Evolutionary conservation across 805 yeast genomes (phyloP), one percentile per base, ranked within the genome.

Genomic region (Cyberlindnera veronae): DNA sequence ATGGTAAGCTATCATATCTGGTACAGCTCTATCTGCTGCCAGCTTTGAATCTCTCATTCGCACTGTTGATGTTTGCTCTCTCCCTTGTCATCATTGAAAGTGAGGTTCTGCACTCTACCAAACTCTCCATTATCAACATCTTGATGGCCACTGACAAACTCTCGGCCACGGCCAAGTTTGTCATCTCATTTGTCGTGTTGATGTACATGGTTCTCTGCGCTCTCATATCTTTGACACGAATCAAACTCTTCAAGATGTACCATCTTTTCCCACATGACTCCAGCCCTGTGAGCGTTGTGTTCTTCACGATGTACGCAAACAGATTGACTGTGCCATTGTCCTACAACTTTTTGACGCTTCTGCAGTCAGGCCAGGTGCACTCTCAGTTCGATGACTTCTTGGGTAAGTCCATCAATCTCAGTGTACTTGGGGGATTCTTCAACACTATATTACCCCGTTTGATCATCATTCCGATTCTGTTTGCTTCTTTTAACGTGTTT

Each of bases 311-410:
- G 53, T 86, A 87, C 53, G 79, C 86, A 15, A 83, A 90, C 37
- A 77, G 95, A 47, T 66, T 87, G 57, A 84, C 95, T 0, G 80
- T 87, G 11, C 95, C 95, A 10, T 67, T 87, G 46, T 78, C 86
- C 19, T 87, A 83, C 63, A 87, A 87, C 61, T 87, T 84, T 56
- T 60, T 86, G 41, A 83, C 84, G 36, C 66, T 87, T 39, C 71
- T 82, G 42, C 51, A 54, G 36, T 39, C 44, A 0, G 70, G 77
- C 3, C 67, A 73, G 15, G 64, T 81, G 20, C 66, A 61, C 18
- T 66, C 74, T 3, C 72, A 67, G 10, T 87, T 87, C 60, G 88
- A 85, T 55, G 71, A 74, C 34, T 84, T 89, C 66, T 69, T 83
- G 45, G 95, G 93, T 7, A 68, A 76, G 50, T 81, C 87, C 6